Evolutionary conservation across 139 green algal genomes (phyloP).

Genomic region (Chlorella sp.): DNA sequence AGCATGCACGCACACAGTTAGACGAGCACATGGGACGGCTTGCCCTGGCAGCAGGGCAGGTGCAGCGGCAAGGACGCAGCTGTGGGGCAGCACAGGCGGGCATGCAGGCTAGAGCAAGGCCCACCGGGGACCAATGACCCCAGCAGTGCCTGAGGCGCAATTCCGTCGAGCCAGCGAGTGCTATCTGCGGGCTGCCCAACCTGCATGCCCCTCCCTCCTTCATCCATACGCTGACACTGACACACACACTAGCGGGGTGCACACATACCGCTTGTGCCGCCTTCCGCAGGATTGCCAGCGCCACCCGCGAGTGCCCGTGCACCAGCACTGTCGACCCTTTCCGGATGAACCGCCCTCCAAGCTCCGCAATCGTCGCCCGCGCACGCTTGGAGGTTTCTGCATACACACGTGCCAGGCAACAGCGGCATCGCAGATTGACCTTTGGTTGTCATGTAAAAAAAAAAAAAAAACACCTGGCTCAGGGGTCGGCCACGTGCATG

Average conservation of each 20-base stretch:
- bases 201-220: no score
- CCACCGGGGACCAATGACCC: background rate
- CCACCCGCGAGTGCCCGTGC: slow-evolving; percentile 92
- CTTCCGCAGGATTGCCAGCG: slow-evolving; percentile 81
- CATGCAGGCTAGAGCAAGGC: background rate
- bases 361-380: slow-evolving; percentile 86
- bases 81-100: background rate
- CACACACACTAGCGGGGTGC: no score
- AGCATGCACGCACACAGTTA: background rate
- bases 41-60: background rate
- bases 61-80: background rate
- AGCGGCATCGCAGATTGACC: no score
- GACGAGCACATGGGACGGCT: no score
- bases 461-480: no score
- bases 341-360: slow-evolving; percentile 88
- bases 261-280: slow-evolving; percentile 52
- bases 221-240: no score
- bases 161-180: no score
- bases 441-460: no score
- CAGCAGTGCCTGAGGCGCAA: no score
- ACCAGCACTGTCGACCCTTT: slow-evolving; percentile 78
- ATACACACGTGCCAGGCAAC: slow-evolving; percentile 50
- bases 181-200: no score
- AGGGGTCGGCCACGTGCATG: no score
- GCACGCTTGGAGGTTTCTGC: slow-evolving; percentile 85